Evolutionary conservation across 2,329 filamentous ascomycete genomes (phyloP), one percentile per base, ranked within the genome.

Genomic region (Annulohypoxylon truncatum): DNA sequence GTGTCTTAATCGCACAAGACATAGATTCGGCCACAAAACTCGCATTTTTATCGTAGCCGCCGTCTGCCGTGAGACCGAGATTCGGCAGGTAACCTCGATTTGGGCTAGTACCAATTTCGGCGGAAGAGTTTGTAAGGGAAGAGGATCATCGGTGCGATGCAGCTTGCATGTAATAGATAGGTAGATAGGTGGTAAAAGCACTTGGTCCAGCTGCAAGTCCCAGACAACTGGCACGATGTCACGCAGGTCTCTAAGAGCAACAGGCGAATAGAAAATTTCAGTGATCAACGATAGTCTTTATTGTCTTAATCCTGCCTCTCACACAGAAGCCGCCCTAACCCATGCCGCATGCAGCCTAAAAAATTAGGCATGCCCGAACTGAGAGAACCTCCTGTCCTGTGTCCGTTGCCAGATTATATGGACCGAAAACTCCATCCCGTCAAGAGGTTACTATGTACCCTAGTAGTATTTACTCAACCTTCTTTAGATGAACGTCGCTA

Each of bases 401-500:
- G 53, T 33, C 57, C 58, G 38, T 61, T 61, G 18, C 50, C 51
- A 52, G 29, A 56, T 48, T 26, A 26, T 28, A 40, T 54, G 44
- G 55, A 59, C 58, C 56, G 42, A 48, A 47, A 58, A 38, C 35
- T 28, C 33, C 51, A 33, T 58, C 53, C 26, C 31, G 24, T 44
- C 46, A 18, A 29, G 3, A 9, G 9, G 20, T 22, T 55, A 26
- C 28, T n/a, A 61, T 31, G n/a, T n/a, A n/a, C 51, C 40, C 28
- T 35, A n/a, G n/a, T 50, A 53, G 31, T 12, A 57, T 54, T 59
- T 73, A 75, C 58, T 73, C 63, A 56, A 72, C 57, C 50, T 71
- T 70, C 73, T 75, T 75, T 18, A 75, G 66, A 40, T 75, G 60
- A 20, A 75, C 74, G 51, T 75, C 74, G 61, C 74, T 75, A 18